phyloP scores from a whole-genome alignment of 768 basidiomycete species.

The Macrocybe gigantea region DNA sequence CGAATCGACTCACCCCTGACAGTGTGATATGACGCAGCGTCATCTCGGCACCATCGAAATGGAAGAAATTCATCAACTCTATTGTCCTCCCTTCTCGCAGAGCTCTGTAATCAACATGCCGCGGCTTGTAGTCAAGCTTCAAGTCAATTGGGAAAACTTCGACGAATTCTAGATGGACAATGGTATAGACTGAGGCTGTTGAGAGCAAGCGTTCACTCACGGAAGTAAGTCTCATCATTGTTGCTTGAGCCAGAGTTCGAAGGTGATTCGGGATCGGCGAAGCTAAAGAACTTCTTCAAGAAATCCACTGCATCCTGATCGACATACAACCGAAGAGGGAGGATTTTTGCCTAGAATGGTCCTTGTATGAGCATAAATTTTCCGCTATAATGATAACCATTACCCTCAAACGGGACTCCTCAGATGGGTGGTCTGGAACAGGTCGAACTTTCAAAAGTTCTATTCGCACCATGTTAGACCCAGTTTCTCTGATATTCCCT shows the following conservation, averaged over 20 bases:
- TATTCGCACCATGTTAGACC: slow-evolving; percentile 88
- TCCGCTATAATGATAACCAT: background rate
- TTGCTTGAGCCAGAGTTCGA: slow-evolving; percentile 24
- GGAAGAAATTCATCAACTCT: slow-evolving; percentile 99
- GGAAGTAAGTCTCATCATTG: slow-evolving; percentile 63
- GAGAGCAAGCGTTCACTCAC: slow-evolving; percentile 34
- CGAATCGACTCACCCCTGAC: slow-evolving; percentile 63
- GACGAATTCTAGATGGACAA: slow-evolving; percentile 61
- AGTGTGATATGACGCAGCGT: slow-evolving; percentile 89
- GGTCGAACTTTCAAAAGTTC: slow-evolving; percentile 76
- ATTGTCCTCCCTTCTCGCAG: slow-evolving; percentile 87
- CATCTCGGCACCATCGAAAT: slow-evolving; percentile 99
- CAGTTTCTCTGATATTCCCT: slow-evolving; percentile 87
- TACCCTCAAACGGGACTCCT: slow-evolving; percentile 78
- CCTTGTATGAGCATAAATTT: background rate
- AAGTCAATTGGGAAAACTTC: slow-evolving; percentile 94
- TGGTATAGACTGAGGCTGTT: background rate
- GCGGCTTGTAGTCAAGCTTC: slow-evolving; percentile 97
- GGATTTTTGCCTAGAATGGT: slow-evolving; percentile 67
- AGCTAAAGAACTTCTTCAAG: slow-evolving; percentile 92
- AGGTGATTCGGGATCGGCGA: slow-evolving; percentile 55
- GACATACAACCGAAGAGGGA: slow-evolving; percentile 88
- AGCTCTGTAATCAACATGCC: slow-evolving; percentile 91
- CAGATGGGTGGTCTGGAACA: slow-evolving; percentile 54
- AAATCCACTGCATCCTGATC: slow-evolving; percentile 99